Conservation (phyloP, 129 eudicot genomes). For the Artemisia tridentata region DNA sequence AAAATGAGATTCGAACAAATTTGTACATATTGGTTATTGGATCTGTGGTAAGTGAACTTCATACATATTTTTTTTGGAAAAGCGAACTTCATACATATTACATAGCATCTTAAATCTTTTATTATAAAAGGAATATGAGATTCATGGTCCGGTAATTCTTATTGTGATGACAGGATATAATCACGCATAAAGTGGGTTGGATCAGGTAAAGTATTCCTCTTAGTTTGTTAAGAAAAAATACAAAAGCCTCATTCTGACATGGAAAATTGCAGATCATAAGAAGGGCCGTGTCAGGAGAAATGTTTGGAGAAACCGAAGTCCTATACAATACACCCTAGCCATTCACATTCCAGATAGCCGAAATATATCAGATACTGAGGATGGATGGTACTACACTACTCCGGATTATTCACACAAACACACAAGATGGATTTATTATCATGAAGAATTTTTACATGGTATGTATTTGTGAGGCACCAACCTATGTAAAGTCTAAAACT, state of each 20-base stretch:
- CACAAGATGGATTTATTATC: slow-evolving; percentile 60
- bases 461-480: slow-evolving; percentile 10
- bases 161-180: slow-evolving; percentile 53
- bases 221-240: neutral
- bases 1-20: slow-evolving; percentile 82
- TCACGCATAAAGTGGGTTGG: slow-evolving; percentile 43
- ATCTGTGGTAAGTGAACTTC: slow-evolving; percentile 88
- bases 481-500: neutral
- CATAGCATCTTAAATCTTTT: slow-evolving; percentile 12
- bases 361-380: too few species aligned
- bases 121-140: slow-evolving; percentile 12
- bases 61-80: too few species aligned
- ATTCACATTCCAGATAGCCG: too few species aligned
- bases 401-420: slow-evolving; percentile 51
- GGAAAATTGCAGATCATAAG: slow-evolving; percentile 53
- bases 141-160: slow-evolving; percentile 16
- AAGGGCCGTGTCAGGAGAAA: slow-evolving; percentile 63
- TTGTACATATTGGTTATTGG: slow-evolving; percentile 82
- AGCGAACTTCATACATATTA: slow-evolving; percentile 3
- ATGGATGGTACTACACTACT: too few species aligned
- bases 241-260: slow-evolving; percentile 12
- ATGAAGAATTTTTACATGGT: slow-evolving; percentile 90
- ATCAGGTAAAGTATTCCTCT: slow-evolving; percentile 43
- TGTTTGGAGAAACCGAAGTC: slow-evolving; percentile 89
- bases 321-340: too few species aligned